phyloP scores from a whole-genome alignment of 176 grass and related monocot genomes.

The Ensete glaucum region DNA sequence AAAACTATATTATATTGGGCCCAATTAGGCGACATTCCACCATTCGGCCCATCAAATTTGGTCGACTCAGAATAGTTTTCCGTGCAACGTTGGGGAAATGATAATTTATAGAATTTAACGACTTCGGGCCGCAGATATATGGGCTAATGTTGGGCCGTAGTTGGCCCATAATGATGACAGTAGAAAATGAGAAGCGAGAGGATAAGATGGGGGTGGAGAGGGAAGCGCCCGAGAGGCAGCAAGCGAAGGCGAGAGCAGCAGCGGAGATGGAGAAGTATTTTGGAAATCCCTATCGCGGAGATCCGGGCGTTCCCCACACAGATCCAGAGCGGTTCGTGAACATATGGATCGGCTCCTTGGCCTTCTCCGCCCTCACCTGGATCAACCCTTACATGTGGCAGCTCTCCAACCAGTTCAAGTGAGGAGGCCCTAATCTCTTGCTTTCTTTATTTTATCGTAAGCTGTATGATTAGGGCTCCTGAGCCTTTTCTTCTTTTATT shows the following conservation, averaged over 20 bases:
- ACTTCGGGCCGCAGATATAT: no score
- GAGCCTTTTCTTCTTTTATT: not conserved
- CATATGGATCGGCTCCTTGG: constrained; percentile 61
- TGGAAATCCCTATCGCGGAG: constrained; percentile 60
- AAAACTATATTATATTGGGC: no score
- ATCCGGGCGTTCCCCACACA: constrained; percentile 70
- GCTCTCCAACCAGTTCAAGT: constrained; percentile 30
- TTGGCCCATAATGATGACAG: not conserved
- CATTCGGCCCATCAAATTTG: no score
- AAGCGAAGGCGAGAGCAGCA: not conserved
- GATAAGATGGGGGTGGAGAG: not conserved
- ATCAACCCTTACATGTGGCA: constrained; percentile 41
- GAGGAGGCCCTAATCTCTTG: not conserved
- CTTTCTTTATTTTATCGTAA: not conserved
- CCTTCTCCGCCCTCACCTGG: constrained; percentile 63
- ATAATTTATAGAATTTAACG: no score
- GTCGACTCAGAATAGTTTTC: no score
- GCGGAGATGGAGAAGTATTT: constrained; percentile 64
- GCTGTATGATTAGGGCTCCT: not conserved
- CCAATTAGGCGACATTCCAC: no score
- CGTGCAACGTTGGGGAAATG: no score
- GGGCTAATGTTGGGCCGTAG: not conserved
- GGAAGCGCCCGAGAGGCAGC: not conserved
- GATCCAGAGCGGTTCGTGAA: constrained; percentile 47
- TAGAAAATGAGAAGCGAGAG: not conserved